Conservation (phyloP, 306 rosid species). For the Prunus mongolica region DNA sequence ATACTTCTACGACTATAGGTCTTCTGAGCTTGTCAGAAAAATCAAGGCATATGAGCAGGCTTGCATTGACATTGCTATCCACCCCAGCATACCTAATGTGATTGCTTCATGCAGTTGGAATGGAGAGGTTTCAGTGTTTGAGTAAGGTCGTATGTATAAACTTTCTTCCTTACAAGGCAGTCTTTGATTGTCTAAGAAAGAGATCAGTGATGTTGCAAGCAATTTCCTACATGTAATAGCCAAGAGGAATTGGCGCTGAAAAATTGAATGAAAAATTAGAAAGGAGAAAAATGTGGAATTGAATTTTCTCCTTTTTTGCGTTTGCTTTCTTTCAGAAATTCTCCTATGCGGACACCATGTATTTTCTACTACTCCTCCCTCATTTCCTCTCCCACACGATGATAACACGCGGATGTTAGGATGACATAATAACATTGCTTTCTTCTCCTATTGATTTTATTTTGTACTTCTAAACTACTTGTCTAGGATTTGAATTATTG, state of each 20-base stretch:
- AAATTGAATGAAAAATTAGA: background rate
- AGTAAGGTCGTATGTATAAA: constrained; percentile 26
- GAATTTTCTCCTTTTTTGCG: background rate
- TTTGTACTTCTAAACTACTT: background rate
- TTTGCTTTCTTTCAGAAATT: background rate
- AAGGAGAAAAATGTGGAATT: background rate
- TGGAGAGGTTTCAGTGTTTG: constrained; percentile 66
- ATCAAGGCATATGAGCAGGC: constrained; percentile 76
- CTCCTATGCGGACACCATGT: too few relatives aligned
- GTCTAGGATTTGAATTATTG: background rate
- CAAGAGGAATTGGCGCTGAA: background rate
- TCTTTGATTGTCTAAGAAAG: background rate
- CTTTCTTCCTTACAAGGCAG: constrained; percentile 5
- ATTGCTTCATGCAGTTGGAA: constrained; percentile 85
- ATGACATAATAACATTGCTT: too few relatives aligned
- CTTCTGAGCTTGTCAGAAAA: constrained; percentile 57
- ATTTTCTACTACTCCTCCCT: too few relatives aligned
- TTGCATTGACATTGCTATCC: constrained; percentile 65
- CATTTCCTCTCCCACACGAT: too few relatives aligned
- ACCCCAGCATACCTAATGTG: constrained; percentile 67
- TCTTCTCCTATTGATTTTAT: background rate
- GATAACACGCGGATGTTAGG: too few relatives aligned
- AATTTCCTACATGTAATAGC: background rate
- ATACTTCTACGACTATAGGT: constrained; percentile 58
- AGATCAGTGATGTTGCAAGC: background rate